phyloP scores from a whole-genome alignment of 371 early-diverging fungal species.

The Parasitella parasitica region DNA sequence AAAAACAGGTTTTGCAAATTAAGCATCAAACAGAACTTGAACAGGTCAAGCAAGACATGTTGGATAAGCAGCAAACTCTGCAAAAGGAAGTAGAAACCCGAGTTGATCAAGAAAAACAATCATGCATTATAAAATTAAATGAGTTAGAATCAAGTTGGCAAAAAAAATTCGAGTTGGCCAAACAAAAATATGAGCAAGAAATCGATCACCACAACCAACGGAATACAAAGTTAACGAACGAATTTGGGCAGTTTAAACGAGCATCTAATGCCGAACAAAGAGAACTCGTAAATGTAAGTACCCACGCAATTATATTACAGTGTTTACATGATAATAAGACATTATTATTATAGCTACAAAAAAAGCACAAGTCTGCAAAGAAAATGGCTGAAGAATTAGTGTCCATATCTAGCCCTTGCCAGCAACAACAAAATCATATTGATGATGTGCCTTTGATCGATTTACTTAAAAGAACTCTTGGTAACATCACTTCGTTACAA shows the following conservation, averaged over 20 bases:
- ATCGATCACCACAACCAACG: background rate
- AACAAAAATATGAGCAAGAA: background rate
- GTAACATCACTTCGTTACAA: background rate
- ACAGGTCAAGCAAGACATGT: background rate
- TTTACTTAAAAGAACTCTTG: background rate
- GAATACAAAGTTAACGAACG: background rate
- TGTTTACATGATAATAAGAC: background rate
- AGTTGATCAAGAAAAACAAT: background rate
- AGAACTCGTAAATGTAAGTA: background rate
- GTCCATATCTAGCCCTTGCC: background rate
- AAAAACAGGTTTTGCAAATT: conserved; percentile 29
- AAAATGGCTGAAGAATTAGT: conserved; percentile 5
- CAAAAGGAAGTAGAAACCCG: background rate
- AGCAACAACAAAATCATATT: background rate
- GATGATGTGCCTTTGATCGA: background rate
- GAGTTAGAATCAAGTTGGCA: background rate
- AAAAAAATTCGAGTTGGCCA: background rate
- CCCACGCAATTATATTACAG: background rate
- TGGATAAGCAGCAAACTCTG: background rate
- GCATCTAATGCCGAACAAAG: background rate
- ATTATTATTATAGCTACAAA: conserved; percentile 8
- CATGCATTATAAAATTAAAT: background rate
- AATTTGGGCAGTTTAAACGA: background rate
- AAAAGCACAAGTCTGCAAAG: conserved; percentile 7
- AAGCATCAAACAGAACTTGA: conserved; percentile 26